Evolutionary conservation across 2,329 filamentous ascomycete genomes (phyloP).

Genomic region (Scedosporium apiospermum): DNA sequence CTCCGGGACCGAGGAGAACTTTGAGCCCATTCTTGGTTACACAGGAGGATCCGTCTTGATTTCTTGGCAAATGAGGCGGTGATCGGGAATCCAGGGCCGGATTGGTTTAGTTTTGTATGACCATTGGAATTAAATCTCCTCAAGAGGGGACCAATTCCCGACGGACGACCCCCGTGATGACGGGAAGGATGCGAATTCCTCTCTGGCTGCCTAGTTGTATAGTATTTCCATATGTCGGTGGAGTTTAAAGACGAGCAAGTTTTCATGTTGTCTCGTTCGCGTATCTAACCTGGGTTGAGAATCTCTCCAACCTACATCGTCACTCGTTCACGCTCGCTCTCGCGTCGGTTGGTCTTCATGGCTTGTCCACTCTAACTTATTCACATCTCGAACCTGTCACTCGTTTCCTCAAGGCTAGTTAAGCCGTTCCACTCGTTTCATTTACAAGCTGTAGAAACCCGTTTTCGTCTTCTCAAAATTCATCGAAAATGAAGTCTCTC

Average conservation of each 20-base stretch:
- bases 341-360: too few relatives aligned
- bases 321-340: background rate
- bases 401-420: background rate
- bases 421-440: background rate
- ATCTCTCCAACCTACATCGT: background rate
- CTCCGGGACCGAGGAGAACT: too few relatives aligned
- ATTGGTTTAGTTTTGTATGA: too few relatives aligned
- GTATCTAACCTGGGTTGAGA: background rate
- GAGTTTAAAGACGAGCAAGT: background rate
- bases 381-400: background rate
- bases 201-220: too few relatives aligned
- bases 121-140: too few relatives aligned
- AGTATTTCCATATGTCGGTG: background rate
- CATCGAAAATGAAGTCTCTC: background rate
- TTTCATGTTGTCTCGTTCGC: background rate
- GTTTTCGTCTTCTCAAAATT: background rate
- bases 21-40: too few relatives aligned
- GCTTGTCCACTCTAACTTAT: background rate
- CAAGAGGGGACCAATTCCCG: too few relatives aligned
- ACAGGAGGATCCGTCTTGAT: too few relatives aligned
- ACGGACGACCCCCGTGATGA: too few relatives aligned
- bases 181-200: too few relatives aligned
- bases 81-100: too few relatives aligned
- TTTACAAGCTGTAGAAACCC: background rate
- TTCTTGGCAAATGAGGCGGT: too few relatives aligned